Evolutionary conservation across 257 asterid genomes (phyloP), one percentile per base, ranked within the genome.

Genomic region (Solanum raphanifolium): DNA sequence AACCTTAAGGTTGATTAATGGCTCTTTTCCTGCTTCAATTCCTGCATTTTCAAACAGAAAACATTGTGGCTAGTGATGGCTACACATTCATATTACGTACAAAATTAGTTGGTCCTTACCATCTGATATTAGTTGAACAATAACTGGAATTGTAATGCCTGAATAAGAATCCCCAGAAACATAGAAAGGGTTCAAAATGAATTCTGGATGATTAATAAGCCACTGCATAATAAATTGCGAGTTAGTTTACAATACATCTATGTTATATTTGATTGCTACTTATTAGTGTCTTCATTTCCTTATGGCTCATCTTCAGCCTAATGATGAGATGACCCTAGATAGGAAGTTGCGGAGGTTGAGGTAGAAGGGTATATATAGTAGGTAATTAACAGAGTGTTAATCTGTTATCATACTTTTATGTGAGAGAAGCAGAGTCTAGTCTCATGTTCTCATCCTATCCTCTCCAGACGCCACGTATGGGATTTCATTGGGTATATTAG

Each of bases 101-200:
- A 58, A 58, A 3, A 84, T 31, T 38, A 15, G 18, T 41, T 55
- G 32, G 10, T 65, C 11, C 11, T 29, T 41, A 90, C 95, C 93
- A 86, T 86, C 6, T 3, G 87, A 68, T 85, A 93, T 91, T 48
- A 87, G 78, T 55, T 27, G 78, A n/a, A 79, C 89, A n/a, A 91
- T 20, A 25, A 90, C 48, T 7, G 95, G 94, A 73, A 86, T 25
- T 9, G 88, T n/a, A 71, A 74, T 78, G 13, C 90, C 95, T 7
- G 88, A 92, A 62, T 90, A 93, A 3, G 94, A 93, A 34, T 91
- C 93, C 38, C 95, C 95, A 13, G 66, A 88, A 29, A 93, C 43
- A 48, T 90, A 92, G 5, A 91, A 25, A 1, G 88, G 92, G 86
- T 91, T 88, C 10, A 65, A 88, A 3, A 88, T 71, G 41, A 92